Percentiles rank a stretch among this genome's conserved stretches.
These are phyloP conservation scores for Piper longum DNA, from an alignment of 164 flowering plant genomes.

Conservation along the genomic window DNA sequence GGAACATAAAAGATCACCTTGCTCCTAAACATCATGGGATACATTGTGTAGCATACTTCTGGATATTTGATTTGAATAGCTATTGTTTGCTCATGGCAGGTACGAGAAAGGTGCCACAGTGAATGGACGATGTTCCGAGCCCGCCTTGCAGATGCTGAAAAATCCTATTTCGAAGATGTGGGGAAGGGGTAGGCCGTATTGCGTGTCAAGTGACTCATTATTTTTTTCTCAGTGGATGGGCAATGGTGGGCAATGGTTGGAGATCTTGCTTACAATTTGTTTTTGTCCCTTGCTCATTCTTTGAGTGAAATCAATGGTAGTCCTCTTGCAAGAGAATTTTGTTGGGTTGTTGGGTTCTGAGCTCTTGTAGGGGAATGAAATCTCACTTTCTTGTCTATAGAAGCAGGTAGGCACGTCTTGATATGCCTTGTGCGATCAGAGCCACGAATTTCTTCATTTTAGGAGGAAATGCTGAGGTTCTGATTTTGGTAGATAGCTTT, in stretches of 20 bases:
- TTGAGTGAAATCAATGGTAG: slow-evolving; percentile 10
- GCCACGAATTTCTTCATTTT: not conserved
- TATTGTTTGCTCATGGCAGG: slow-evolving; percentile 24
- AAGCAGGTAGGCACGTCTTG: not conserved
- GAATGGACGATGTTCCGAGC: slow-evolving; percentile 73
- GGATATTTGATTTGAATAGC: too few relatives aligned
- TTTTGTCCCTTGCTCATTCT: not conserved
- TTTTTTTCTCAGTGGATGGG: not conserved
- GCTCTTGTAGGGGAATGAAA: slow-evolving; percentile 8
- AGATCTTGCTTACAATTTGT: not conserved
- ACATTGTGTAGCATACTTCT: not conserved
- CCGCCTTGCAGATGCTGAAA: slow-evolving; percentile 61
- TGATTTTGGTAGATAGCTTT: not conserved
- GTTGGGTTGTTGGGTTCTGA: slow-evolving; percentile 1
- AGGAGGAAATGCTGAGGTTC: not conserved
- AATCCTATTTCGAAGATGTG: slow-evolving; percentile 32
- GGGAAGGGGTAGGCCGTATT: slow-evolving; percentile 12
- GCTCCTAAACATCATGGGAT: not conserved
- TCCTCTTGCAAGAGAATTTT: not conserved
- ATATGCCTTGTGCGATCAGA: not conserved
- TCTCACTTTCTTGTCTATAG: slow-evolving; percentile 17
- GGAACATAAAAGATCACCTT: not conserved
- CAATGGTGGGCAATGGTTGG: too few relatives aligned
- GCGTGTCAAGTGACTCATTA: not conserved
- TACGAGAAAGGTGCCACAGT: slow-evolving; percentile 64